Conservation (phyloP, 192 early-diverging fungal genomes). For the Backusella mclennaniae region DNA sequence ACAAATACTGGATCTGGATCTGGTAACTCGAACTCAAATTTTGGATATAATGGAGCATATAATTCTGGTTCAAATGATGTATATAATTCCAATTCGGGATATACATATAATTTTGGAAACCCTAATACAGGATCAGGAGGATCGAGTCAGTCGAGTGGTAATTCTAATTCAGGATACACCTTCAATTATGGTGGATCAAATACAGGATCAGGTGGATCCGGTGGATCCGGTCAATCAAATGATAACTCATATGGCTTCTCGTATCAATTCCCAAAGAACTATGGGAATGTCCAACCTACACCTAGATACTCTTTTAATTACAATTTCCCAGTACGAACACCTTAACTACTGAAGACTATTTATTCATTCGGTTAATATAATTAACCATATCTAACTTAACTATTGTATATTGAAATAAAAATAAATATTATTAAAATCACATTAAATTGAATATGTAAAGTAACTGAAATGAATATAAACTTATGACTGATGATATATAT, state of each 20-base stretch:
- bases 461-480: too few relatives aligned
- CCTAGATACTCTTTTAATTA: background rate
- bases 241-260: background rate
- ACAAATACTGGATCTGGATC: too few relatives aligned
- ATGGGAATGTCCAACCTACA: background rate
- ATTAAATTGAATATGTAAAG: too few relatives aligned
- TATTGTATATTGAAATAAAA: background rate
- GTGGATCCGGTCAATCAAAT: background rate
- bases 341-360: background rate
- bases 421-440: too few relatives aligned
- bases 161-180: background rate
- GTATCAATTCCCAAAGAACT: background rate
- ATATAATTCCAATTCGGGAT: background rate
- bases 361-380: background rate
- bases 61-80: too few relatives aligned
- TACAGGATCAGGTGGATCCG: too few relatives aligned
- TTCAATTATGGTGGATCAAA: background rate
- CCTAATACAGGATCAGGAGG: background rate
- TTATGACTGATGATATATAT: too few relatives aligned
- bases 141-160: background rate
- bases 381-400: background rate
- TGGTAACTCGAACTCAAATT: too few relatives aligned
- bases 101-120: background rate
- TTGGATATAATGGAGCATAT: background rate
- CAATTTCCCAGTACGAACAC: background rate